Evolutionary conservation across 1,284 basidiomycete genomes (phyloP).

Genomic region (Trametes sp.): DNA sequence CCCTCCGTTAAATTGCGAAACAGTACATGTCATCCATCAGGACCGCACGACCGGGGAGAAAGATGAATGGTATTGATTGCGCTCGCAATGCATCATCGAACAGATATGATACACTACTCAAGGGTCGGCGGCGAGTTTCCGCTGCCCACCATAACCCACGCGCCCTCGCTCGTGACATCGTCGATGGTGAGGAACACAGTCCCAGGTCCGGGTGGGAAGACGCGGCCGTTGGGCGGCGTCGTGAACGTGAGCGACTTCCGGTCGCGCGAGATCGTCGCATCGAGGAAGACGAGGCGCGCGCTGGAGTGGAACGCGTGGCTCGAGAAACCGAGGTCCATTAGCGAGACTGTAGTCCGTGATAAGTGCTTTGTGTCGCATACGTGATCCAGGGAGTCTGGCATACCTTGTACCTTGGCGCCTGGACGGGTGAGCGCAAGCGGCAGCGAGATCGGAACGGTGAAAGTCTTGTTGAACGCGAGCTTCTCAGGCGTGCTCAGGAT

Average conservation of each 20-base stretch:
- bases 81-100: not conserved
- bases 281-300: slow-evolving; percentile 55
- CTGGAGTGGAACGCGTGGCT: slow-evolving; percentile 56
- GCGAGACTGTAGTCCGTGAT: slow-evolving; percentile 41
- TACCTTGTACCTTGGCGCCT: slow-evolving; percentile 46
- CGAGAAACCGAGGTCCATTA: slow-evolving; percentile 58
- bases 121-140: slow-evolving; percentile 38
- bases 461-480: slow-evolving; percentile 48
- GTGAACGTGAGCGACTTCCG: slow-evolving; percentile 49
- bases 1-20: not conserved
- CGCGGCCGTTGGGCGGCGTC: slow-evolving; percentile 52
- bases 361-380: not conserved
- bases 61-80: not conserved
- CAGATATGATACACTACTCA: slow-evolving; percentile 13
- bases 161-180: slow-evolving; percentile 55
- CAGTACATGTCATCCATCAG: not conserved
- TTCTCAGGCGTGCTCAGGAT: slow-evolving; percentile 46
- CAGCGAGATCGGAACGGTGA: slow-evolving; percentile 47
- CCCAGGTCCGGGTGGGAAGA: slow-evolving; percentile 62
- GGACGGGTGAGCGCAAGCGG: slow-evolving; percentile 37
- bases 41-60: not conserved
- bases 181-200: slow-evolving; percentile 54
- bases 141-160: slow-evolving; percentile 54
- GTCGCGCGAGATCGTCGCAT: slow-evolving; percentile 44
- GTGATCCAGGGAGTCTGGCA: slow-evolving; percentile 3